These are phyloP conservation scores for Pyrus bretschneideri DNA, from an alignment of 306 rosid species.

Conservation along the genomic window DNA sequence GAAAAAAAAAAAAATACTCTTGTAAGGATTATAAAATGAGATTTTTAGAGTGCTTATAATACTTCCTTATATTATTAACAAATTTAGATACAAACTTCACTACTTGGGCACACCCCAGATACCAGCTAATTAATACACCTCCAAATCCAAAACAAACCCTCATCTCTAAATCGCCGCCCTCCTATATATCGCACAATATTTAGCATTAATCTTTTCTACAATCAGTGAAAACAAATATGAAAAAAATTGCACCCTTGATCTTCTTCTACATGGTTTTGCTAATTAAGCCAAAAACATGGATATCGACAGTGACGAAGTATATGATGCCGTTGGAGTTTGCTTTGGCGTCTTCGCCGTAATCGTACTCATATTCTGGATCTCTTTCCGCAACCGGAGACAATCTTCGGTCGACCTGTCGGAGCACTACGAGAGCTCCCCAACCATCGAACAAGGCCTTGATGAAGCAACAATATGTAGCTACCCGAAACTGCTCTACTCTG, in stretches of 20 bases:
- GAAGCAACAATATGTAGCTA: slow-evolving; percentile 2
- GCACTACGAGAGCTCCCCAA: not conserved
- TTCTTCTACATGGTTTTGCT: not conserved
- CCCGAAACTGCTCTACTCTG: slow-evolving; percentile 8
- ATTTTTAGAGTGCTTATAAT: too few species aligned
- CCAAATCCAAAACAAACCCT: not conserved
- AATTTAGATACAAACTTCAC: slow-evolving; percentile 5
- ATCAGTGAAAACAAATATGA: not conserved
- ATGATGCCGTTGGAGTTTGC: slow-evolving; percentile 2
- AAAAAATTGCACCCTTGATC: not conserved
- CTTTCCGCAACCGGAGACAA: slow-evolving; percentile 3
- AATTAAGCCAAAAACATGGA: not conserved
- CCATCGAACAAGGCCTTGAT: not conserved
- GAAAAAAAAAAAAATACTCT: too few species aligned
- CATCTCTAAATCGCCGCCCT: not conserved
- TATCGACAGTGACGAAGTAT: not conserved
- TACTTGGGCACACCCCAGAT: not conserved
- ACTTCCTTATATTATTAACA: not conserved
- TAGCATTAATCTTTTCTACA: not conserved
- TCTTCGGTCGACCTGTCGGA: not conserved
- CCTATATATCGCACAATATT: not conserved
- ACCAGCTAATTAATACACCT: not conserved
- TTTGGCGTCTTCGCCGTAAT: not conserved
- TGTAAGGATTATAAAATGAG: too few species aligned
- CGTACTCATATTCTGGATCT: not conserved